Evolutionary conservation across 2,329 filamentous ascomycete genomes (phyloP), one percentile per base, ranked within the genome.

Genomic region (Pseudopyrenochaeta lycopersici): DNA sequence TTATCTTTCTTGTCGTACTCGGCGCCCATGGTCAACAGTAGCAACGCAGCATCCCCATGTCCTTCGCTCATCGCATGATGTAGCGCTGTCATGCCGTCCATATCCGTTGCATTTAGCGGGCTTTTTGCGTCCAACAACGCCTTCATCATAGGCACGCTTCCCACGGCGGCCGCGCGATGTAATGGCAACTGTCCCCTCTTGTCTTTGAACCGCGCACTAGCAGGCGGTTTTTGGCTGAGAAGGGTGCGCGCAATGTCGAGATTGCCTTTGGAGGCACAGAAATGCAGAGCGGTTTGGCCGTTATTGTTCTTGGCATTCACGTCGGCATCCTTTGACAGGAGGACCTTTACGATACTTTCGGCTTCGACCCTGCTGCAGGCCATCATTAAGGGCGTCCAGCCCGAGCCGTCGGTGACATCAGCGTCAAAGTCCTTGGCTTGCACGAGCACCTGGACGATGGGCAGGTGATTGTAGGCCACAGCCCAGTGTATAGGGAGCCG

Each of bases 401-500:
- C 91, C 41, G 85, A 88, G 50, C 84, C 89, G 70, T 96, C 91
- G 83, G 89, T 86, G 15, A 88, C 88, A 75, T 98, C 93, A 0
- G 91, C 85, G 71, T 98, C 92, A 70, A 97, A 97, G 54, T 82
- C 82, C 66, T 88, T 88, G 56, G 82, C 81, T 50, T 90, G 83
- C 2, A 90, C 83, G 3, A 98, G 81, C 17, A 94, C 73, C 44
- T 89, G 82, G 15, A 91, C 87, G 54, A 97, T 92, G 20, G 88
- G 84, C 6, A 89, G 77, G 63, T 87, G 88, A 73, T 95, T 96
- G 75, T 90, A 90, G 18, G 93, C 95, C 1, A 88, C 86, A 0
- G 95, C 94, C 95, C 95, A 99, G 81, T 99, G 95, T 52, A 98
- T 87, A 2, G 95, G 89, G 32, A 97, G 85, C 39, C 95, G 90